These are phyloP conservation scores for Pleurotus giganteus DNA, from an alignment of 768 basidiomycete species.

Conservation along the genomic window DNA sequence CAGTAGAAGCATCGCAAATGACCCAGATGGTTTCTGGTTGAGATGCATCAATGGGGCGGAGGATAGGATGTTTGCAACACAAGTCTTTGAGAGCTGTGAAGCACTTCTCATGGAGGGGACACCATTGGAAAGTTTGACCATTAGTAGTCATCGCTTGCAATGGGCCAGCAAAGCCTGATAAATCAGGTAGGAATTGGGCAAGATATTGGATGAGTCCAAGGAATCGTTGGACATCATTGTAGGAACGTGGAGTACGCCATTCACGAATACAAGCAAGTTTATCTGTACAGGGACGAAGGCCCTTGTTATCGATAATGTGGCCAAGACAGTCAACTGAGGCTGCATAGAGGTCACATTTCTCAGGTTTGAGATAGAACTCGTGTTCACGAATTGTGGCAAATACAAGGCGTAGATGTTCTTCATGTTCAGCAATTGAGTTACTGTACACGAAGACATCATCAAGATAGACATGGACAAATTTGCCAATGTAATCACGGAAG, in stretches of 20 bases:
- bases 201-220: slow-evolving; percentile 39
- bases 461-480: slow-evolving; percentile 40
- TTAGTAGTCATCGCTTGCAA: slow-evolving; percentile 26
- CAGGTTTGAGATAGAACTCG: slow-evolving; percentile 28
- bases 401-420: slow-evolving; percentile 27
- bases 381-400: slow-evolving; percentile 25
- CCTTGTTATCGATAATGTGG: slow-evolving; percentile 35
- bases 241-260: slow-evolving; percentile 30
- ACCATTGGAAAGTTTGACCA: slow-evolving; percentile 25
- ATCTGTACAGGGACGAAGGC: slow-evolving; percentile 33
- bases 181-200: slow-evolving; percentile 31
- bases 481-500: slow-evolving; percentile 35
- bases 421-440: slow-evolving; percentile 34
- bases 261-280: slow-evolving; percentile 31
- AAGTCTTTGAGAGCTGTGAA: slow-evolving; percentile 22
- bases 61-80: slow-evolving; percentile 19
- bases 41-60: slow-evolving; percentile 19
- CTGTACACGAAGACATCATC: slow-evolving; percentile 44
- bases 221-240: slow-evolving; percentile 36
- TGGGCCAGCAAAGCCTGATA: slow-evolving; percentile 29
- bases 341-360: slow-evolving; percentile 33
- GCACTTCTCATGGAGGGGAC: slow-evolving; percentile 19
- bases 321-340: slow-evolving; percentile 34
- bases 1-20: slow-evolving; percentile 22
- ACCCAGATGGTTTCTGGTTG: slow-evolving; percentile 24